Evolutionary conservation across 306 rosid species (phyloP).

Genomic region (Crotalaria pallida): DNA sequence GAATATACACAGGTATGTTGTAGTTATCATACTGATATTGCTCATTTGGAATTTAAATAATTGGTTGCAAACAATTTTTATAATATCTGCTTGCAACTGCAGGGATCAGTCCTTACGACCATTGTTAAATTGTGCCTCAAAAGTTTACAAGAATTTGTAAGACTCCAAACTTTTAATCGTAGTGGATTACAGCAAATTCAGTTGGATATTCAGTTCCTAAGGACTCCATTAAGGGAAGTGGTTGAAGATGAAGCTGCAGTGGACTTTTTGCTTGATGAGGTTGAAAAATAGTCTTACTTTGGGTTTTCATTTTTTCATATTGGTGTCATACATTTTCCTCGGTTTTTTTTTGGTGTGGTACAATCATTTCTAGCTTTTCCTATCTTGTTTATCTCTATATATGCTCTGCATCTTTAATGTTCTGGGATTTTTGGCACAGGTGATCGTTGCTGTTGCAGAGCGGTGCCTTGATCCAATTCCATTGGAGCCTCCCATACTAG

Average conservation of each 20-base stretch:
- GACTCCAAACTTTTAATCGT: slow-evolving; percentile 78
- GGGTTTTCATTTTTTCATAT: background rate
- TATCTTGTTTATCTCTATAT: background rate
- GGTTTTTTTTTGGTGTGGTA: background rate
- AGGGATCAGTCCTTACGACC: slow-evolving; percentile 78
- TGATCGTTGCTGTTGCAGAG: slow-evolving; percentile 74
- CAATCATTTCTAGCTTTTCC: background rate
- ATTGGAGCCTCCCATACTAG: slow-evolving; percentile 76
- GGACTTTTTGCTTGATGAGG: slow-evolving; percentile 95
- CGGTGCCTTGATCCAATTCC: slow-evolving; percentile 89
- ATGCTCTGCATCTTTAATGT: background rate
- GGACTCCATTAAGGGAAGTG: slow-evolving; percentile 63
- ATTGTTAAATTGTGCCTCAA: slow-evolving; percentile 70
- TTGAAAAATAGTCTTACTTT: slow-evolving; percentile 13
- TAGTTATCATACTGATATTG: background rate
- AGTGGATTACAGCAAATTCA: slow-evolving; percentile 97
- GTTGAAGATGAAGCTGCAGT: slow-evolving; percentile 75
- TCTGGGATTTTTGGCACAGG: slow-evolving; percentile 41
- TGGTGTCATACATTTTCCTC: background rate
- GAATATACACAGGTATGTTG: slow-evolving; percentile 73
- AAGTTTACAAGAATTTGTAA: slow-evolving; percentile 81
- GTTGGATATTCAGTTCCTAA: slow-evolving; percentile 73
- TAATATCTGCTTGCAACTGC: slow-evolving; percentile 35
- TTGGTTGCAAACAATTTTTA: slow-evolving; percentile 12
- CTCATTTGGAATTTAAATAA: slow-evolving; percentile 1